Base-by-base conservation (phyloP, 202 grass and related monocot species). In the Carex arenaria region DNA sequence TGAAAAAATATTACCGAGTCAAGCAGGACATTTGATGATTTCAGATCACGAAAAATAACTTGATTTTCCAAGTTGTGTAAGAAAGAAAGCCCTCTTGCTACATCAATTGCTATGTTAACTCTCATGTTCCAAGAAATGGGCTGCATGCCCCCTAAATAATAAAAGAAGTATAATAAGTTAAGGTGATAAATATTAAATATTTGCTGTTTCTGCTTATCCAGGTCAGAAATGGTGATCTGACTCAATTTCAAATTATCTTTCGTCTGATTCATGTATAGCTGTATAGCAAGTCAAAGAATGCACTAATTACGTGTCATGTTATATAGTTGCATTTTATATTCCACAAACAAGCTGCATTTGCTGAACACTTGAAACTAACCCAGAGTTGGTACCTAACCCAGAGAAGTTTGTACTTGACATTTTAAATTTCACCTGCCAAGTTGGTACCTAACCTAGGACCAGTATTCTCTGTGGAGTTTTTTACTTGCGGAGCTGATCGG, bases 41-140 rank as follows among this genome's bases (percentile, higher is more conserved):
- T 98, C 51, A 98, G 70, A 88, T 98, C 95, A 2, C 95, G 95
- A 78, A 90, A 98, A 85, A 98, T 98, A 42, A 98, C 68, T 84
- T 89, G 90, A 30, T 55, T 86, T n/a, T 87, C 88, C 17, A 78
- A 79, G 12, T 36, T 72, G 79, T 98, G 95, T 30, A 98, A 90
- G 87, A 89, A 95, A 0, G 87, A 61, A 22, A 98, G 7, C 7
- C 95, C 95, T 19, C 86, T 83, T 43, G 95, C 90, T 10, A 92
- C 90, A 79, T 91, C 90, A 17, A 84, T 86, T 72, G 92, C 92
- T 78, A 98, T 82, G 83, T 55, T 59, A 0, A 95, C 42, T 68
- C 95, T 88, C 67, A 59, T 89, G 7, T 80, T 10, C 95, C 95
- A 98, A n/a, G 95, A 72, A 53, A 98, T 85, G 38, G 90, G 90